phyloP scores from a whole-genome alignment of 1,284 basidiomycete genomes.

The Ustilago sp. region DNA sequence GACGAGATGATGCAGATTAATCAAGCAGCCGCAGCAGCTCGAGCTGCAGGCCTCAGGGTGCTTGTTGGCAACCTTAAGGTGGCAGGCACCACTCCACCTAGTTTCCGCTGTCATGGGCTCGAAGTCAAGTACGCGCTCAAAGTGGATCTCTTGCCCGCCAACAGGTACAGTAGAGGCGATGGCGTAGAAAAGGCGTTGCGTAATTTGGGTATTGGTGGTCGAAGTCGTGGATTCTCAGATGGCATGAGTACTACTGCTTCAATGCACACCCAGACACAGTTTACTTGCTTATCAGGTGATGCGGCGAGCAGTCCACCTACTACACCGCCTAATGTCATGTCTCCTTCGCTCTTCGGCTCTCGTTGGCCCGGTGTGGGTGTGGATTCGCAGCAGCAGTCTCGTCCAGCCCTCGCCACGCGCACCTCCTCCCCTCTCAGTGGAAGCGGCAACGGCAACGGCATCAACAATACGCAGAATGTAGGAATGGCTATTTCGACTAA shows the following conservation, averaged over 20 bases:
- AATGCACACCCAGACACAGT: constrained; percentile 54
- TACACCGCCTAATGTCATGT: constrained; percentile 36
- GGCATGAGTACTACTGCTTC: constrained; percentile 45
- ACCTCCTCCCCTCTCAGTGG: constrained; percentile 29
- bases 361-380: constrained; percentile 18
- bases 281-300: constrained; percentile 42
- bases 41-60: constrained; percentile 52
- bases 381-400: constrained; percentile 19
- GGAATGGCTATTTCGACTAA: constrained; percentile 41
- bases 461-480: constrained; percentile 15
- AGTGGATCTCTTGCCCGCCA: constrained; percentile 58
- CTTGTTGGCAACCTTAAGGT: constrained; percentile 56
- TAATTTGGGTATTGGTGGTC: constrained; percentile 28
- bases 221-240: constrained; percentile 42
- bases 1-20: constrained; percentile 47
- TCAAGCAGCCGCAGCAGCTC: constrained; percentile 37
- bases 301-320: constrained; percentile 44
- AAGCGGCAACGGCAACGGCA: constrained; percentile 2
- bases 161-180: constrained; percentile 31
- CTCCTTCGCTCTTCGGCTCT: constrained; percentile 30
- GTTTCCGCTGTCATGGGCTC: constrained; percentile 62
- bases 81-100: constrained; percentile 51
- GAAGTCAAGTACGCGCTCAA: constrained; percentile 67
- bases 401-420: constrained; percentile 21
- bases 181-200: constrained; percentile 41